Evolutionary conservation across 768 basidiomycete species (phyloP), one percentile per base, ranked within the genome.

Genomic region (Naganishia kalamii): DNA sequence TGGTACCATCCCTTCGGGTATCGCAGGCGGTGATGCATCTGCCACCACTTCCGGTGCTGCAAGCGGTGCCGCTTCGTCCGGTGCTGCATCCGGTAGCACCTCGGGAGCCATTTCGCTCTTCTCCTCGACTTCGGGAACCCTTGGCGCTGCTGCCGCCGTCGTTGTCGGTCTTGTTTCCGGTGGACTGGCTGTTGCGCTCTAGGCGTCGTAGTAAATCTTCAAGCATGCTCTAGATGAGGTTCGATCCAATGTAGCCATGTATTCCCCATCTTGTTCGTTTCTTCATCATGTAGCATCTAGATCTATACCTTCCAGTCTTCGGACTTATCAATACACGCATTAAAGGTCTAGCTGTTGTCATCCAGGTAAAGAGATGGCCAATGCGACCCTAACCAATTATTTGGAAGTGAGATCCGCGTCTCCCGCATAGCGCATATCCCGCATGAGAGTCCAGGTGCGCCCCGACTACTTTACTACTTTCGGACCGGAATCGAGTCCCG

Each of bases 1-100:
- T 62, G 50, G 59, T 47, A 35, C 6, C n/a, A 30, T 17, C 49
- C 35, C 59, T 19, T 60, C 64, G 23, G 54, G 47, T 40, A 35
- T 60, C 25, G 33, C 51, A 23, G 32, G 66, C 33, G 68, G 47
- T 51, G 41, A 52, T 40, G 66, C 52, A 17, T 51, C 63, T 25
- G 65, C 43, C n/a, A 57, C 65, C 19, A 65, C 54, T 44, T 66
- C 70, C 33, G 60, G 68, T 13, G 48, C 65, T 30, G 61, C 52
- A 4, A 67, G 67, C 23, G 47, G 47, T 25, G 52, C 65, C 23
- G 51, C 67, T 13, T 29, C 63, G 19, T 46, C 66, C 29, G 52
- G 67, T 17, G 57, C 64, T 19, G 47, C 43, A 4, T 32, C 59
- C 29, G 64, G 25, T 60, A 32, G 61, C 25, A 48, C 23, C 41